Percentiles rank a stretch among this genome's conserved stretches.
phyloP scores from a whole-genome alignment of 345 rosid genomes.

The Murraya paniculata region DNA sequence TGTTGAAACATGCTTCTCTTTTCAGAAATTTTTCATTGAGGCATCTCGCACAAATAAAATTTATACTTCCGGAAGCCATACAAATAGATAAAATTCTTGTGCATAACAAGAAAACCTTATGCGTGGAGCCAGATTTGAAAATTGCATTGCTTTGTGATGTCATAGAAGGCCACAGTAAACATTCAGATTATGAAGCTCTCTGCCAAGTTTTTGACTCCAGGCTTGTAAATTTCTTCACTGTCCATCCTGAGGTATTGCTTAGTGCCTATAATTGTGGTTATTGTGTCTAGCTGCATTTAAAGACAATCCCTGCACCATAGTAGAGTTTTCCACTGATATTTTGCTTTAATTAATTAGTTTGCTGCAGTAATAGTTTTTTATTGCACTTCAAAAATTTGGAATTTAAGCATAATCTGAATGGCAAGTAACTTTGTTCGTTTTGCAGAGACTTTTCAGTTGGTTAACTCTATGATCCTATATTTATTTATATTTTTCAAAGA shows the following conservation, averaged over 20 bases:
- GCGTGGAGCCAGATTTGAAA: conserved; percentile 45
- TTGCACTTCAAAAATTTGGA: background rate
- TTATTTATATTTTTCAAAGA: background rate
- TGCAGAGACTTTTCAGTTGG: background rate
- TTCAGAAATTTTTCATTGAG: conserved; percentile 33
- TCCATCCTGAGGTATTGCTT: conserved; percentile 43
- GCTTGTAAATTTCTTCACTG: conserved; percentile 29
- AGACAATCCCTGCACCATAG: background rate
- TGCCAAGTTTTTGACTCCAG: conserved; percentile 30
- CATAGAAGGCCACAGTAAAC: conserved; percentile 31
- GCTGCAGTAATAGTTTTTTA: background rate
- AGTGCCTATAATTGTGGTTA: background rate
- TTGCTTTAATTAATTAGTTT: background rate
- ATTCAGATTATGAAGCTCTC: conserved; percentile 38
- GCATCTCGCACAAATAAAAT: conserved; percentile 50
- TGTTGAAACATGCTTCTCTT: background rate
- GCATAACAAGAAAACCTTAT: conserved; percentile 41
- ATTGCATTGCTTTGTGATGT: conserved; percentile 33
- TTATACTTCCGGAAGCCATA: conserved; percentile 45
- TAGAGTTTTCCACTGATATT: background rate
- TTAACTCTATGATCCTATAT: background rate
- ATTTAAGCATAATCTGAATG: background rate
- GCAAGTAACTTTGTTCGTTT: background rate
- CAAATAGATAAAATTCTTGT: conserved; percentile 40
- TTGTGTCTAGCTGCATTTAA: background rate